Conservation (phyloP, 148 eudicot species). For the Nyssa sinensis region DNA sequence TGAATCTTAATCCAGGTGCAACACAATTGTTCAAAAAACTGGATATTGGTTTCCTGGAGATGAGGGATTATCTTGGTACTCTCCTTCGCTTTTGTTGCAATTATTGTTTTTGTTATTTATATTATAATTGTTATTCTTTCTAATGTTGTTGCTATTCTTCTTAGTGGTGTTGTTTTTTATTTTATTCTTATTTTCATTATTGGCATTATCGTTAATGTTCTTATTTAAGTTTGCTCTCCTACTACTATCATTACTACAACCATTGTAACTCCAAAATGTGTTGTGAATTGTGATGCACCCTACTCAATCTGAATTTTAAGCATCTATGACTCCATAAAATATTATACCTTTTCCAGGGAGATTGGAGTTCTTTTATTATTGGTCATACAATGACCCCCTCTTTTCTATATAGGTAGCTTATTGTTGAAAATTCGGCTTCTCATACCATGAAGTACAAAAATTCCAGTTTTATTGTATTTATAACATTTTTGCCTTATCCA, state of each 20-base stretch:
- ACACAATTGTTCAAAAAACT: constrained; percentile 35
- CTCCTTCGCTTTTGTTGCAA: neutral
- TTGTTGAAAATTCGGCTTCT: constrained; percentile 5
- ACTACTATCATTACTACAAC: too few species aligned
- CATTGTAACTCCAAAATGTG: neutral
- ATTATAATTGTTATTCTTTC: neutral
- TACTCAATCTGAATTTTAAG: neutral
- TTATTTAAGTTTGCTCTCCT: neutral
- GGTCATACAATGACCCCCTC: neutral
- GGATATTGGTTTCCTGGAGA: constrained; percentile 56
- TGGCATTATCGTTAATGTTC: neutral
- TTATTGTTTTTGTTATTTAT: neutral
- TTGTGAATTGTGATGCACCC: neutral
- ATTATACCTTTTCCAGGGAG: too few species aligned
- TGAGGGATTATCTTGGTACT: constrained; percentile 75
- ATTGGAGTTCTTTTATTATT: neutral
- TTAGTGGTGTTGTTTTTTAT: neutral
- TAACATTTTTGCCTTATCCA: too few species aligned
- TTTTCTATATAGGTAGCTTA: neutral
- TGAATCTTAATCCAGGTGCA: constrained; percentile 46
- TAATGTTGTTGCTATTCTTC: neutral
- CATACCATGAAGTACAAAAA: too few species aligned
- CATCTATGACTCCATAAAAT: too few species aligned
- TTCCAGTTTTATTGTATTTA: too few species aligned
- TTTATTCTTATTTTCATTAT: neutral